These are phyloP conservation scores for Kitagawia praeruptora DNA, from an alignment of 129 eudicot species.

Conservation along the genomic window DNA sequence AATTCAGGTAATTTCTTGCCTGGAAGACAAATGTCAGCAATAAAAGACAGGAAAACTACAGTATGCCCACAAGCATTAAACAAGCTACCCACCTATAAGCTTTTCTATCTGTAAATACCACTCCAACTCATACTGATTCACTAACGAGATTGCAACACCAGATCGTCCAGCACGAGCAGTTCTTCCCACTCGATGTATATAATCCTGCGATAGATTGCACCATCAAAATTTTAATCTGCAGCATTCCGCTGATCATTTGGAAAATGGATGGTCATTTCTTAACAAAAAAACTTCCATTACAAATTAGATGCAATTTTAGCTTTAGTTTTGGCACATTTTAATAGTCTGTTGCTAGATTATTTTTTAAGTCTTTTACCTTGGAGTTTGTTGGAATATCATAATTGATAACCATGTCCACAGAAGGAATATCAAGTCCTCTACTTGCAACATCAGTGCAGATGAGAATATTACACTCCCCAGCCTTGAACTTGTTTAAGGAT, in stretches of 20 bases:
- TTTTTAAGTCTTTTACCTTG: slow-evolving; percentile 38
- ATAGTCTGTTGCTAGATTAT: neutral
- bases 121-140: slow-evolving; percentile 88
- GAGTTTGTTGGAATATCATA: slow-evolving; percentile 87
- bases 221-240: neutral
- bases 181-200: slow-evolving; percentile 95
- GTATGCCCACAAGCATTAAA: neutral
- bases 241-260: neutral
- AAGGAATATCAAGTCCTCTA: slow-evolving; percentile 94
- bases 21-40: slow-evolving; percentile 16
- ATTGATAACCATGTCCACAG: slow-evolving; percentile 92
- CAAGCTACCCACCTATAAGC: slow-evolving; percentile 46
- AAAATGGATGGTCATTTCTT: neutral
- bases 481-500: slow-evolving; percentile 74
- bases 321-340: neutral
- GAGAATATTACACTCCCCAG: slow-evolving; percentile 87
- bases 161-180: slow-evolving; percentile 98
- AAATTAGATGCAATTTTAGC: slow-evolving; percentile 1
- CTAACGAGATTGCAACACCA: slow-evolving; percentile 83
- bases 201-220: slow-evolving; percentile 48
- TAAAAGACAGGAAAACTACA: neutral
- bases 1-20: slow-evolving; percentile 65
- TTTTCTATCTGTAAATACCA: slow-evolving; percentile 90
- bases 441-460: slow-evolving; percentile 88
- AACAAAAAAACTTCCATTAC: neutral